Base-by-base conservation (phyloP, 768 basidiomycete species). In the Hygrocybe coccinea region DNA sequence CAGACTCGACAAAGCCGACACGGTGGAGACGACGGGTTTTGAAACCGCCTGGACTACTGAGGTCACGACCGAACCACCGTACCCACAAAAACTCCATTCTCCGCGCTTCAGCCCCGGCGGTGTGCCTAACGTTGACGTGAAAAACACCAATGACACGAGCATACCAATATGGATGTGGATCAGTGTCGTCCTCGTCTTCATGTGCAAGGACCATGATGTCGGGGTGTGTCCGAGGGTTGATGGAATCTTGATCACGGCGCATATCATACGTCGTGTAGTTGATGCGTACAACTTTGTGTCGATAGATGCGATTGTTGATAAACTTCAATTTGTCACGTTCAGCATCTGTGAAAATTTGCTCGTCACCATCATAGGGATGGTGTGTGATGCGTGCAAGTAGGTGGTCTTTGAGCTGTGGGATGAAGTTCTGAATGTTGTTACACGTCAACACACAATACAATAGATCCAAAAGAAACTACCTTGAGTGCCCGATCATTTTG, bases 251-350 rank as follows among this genome's bases (percentile, higher is more conserved):
- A 3, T 60, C 56, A 1, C 65, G 61, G 0, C 66, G 68, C 1
- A 75, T 55, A 60, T 79, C 71, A 52, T 78, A 78, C 0, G 71
- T 74, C 0, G 72, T 76, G 54, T 74, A 76, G 59, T 76, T 75
- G 41, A 78, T 41, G 0, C 65, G 66, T 1, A 77, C 12, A 1
- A 60, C 52, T 41, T 70, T 71, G 61, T 73, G 70, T 9, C 7
- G 36, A 37, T 63, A 76, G 22, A 71, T 59, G 35, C 33, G 58
- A 58, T 68, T 25, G 56, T 68, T 68, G 3, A 43, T 24, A 43
- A 70, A 51, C 17, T 29, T 9, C 2, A 68, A 59, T 0, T 39
- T 50, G 1, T 60, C 58, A 1, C 34, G 60, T 48, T 62, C 61
- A 37, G 52, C 47, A 3, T 39, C 47, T 22, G 60, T 52, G 38